Percentiles rank a stretch among this genome's conserved stretches.
These are phyloP conservation scores for Athelia psychrophila DNA, from an alignment of 1,284 basidiomycete species.

Conservation along the genomic window DNA sequence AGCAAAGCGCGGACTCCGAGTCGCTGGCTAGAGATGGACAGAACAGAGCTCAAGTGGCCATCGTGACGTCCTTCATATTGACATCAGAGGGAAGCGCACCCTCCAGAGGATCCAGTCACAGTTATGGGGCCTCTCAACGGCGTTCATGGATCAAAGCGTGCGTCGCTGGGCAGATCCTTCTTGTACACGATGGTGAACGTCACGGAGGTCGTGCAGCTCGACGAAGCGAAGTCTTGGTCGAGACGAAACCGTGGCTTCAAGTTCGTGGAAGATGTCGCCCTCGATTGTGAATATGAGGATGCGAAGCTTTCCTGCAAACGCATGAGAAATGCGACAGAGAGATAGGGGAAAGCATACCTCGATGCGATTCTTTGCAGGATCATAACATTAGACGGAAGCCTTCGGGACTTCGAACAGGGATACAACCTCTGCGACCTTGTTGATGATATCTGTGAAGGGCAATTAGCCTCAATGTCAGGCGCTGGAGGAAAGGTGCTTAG, in stretches of 20 bases:
- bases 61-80: conserved; percentile 40
- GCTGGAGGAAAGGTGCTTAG: no score
- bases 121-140: conserved; percentile 37
- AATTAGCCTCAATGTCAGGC: no score
- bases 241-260: conserved; percentile 30
- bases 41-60: conserved; percentile 32
- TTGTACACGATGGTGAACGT: conserved; percentile 42
- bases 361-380: conserved; percentile 38
- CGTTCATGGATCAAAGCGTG: conserved; percentile 42
- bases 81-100: conserved; percentile 31
- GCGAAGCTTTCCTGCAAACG: conserved; percentile 16
- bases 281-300: conserved; percentile 39
- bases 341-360: conserved; percentile 23
- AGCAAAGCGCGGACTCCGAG: conserved; percentile 15
- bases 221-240: conserved; percentile 32
- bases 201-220: conserved; percentile 41
- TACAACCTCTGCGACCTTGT: conserved; percentile 66
- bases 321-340: background rate
- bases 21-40: conserved; percentile 20
- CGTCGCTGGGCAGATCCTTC: conserved; percentile 41
- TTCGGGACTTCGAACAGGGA: conserved; percentile 61
- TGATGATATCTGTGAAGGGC: conserved; percentile 66
- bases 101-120: conserved; percentile 32
- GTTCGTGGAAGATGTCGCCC: conserved; percentile 43
- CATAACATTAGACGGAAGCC: conserved; percentile 39